Conservation (phyloP, 768 basidiomycete genomes). For the Cyclocybe cylindracea region DNA sequence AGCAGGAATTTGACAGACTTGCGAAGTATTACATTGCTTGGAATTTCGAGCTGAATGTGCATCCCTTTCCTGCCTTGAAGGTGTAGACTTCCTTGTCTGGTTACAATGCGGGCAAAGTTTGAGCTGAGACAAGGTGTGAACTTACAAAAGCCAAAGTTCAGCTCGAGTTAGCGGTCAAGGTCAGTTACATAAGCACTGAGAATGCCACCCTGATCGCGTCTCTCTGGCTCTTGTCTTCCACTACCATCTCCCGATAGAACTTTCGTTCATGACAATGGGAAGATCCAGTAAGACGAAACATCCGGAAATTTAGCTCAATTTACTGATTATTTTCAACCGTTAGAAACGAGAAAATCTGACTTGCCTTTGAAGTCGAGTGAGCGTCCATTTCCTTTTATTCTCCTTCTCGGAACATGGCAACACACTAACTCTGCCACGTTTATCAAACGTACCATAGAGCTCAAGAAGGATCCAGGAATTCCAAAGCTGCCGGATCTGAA, state of each 20-base stretch:
- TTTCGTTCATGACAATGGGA: constrained; percentile 16
- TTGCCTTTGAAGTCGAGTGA: constrained; percentile 44
- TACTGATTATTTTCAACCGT: neutral
- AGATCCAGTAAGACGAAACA: constrained; percentile 16
- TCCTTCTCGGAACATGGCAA: neutral
- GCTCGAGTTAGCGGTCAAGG: no score
- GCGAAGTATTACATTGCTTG: no score
- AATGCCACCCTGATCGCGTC: no score
- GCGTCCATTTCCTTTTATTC: constrained; percentile 13
- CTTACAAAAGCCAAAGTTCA: no score
- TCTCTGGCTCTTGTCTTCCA: no score
- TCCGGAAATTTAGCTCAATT: neutral
- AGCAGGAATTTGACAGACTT: no score
- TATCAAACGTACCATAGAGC: constrained; percentile 41
- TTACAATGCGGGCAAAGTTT: no score
- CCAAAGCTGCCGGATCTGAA: constrained; percentile 81
- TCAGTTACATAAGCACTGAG: no score
- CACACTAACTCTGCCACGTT: neutral
- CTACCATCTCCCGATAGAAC: neutral
- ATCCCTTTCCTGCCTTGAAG: no score
- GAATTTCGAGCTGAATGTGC: no score
- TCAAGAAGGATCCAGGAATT: constrained; percentile 89
- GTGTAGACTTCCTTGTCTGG: no score
- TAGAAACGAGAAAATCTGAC: constrained; percentile 40
- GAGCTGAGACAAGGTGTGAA: no score